Evolutionary conservation across 2,329 filamentous ascomycete species (phyloP), one percentile per base, ranked within the genome.

Genomic region (Neofusicoccum kwambonambiense): DNA sequence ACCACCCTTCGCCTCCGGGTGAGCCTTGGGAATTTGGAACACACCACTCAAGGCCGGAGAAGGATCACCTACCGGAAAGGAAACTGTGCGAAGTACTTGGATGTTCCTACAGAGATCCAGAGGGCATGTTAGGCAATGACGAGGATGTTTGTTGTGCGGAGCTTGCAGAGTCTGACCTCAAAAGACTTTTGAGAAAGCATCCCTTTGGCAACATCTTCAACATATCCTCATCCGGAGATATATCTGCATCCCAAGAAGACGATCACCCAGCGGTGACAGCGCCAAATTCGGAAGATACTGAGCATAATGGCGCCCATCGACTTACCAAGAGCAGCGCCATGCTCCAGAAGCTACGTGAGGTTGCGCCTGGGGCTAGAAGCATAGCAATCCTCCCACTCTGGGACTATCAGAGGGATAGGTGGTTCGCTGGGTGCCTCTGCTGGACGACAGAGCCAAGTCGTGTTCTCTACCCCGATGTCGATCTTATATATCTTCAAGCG

Each of bases 311-410:
- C 27, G 22, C 19, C 8, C 15, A 31, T 17, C n/a, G 8, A 15
- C 11, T 4, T 6, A 13, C 22, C 19, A 50, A 34, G 34, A 39
- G 19, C 27, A 22, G 17, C 11, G 3, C 8, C 15, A 45, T 47
- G 4, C 27, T 54, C 12, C 34, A 65, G 17, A 65, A 35, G 44
- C 11, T 64, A 5, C 45, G 51, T 9, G 37, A 44, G 13, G 17
- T 47, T 31, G 47, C 54, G 11, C 77, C 76, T 0, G 71, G 69
- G 39, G 78, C 77, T 7, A 73, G 74, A 34, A 77, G 75, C 62
- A 65, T 79, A 2, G 71, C 77, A 0, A 67, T 79, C 11, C 77
- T 78, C 65, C 77, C 78, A 0, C 58, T 80, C 12, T 79, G 76
- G 75, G 77, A 80, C 61, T 71, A 72, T 2, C 75, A 76, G 52